These are phyloP conservation scores for Rhizopus stolonifer DNA, from an alignment of 371 early-diverging fungal genomes.

Conservation along the genomic window DNA sequence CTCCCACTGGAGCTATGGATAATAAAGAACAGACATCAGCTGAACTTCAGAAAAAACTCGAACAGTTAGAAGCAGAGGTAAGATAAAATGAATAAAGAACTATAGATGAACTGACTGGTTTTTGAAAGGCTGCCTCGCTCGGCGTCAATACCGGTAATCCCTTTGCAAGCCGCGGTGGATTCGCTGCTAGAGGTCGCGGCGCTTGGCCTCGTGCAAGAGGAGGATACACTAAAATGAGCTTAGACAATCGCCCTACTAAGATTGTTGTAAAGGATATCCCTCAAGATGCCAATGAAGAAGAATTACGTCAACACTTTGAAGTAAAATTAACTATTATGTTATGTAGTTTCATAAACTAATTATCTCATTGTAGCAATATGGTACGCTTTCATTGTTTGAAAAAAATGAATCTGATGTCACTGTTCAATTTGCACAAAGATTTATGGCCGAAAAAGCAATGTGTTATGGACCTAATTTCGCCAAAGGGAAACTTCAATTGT, in stretches of 20 bases:
- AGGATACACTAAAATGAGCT: slow-evolving; percentile 41
- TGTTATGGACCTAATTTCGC: slow-evolving; percentile 22
- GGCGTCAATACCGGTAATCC: slow-evolving; percentile 30
- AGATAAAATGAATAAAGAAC: neutral
- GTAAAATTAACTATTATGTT: slow-evolving; percentile 28
- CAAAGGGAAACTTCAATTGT: slow-evolving; percentile 26
- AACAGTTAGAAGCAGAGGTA: slow-evolving; percentile 69
- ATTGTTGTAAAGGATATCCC: slow-evolving; percentile 57
- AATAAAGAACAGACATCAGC: slow-evolving; percentile 35
- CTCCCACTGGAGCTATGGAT: slow-evolving; percentile 3
- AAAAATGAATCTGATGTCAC: slow-evolving; percentile 21
- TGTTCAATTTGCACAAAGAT: slow-evolving; percentile 39
- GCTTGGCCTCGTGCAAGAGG: slow-evolving; percentile 55
- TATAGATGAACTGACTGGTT: neutral
- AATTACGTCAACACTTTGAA: slow-evolving; percentile 63
- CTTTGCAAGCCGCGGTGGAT: slow-evolving; percentile 52
- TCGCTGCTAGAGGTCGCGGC: slow-evolving; percentile 43
- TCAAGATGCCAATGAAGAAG: slow-evolving; percentile 37
- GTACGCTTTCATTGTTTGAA: slow-evolving; percentile 41
- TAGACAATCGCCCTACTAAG: slow-evolving; percentile 75
- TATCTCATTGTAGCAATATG: slow-evolving; percentile 52
- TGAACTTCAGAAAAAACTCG: slow-evolving; percentile 59
- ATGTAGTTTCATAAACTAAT: slow-evolving; percentile 4
- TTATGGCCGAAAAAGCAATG: slow-evolving; percentile 50
- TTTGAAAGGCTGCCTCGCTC: slow-evolving; percentile 28